Evolutionary conservation across 495 filamentous ascomycete species (phyloP), one percentile per base, ranked within the genome.

Genomic region (Penicillium bovifimosum): DNA sequence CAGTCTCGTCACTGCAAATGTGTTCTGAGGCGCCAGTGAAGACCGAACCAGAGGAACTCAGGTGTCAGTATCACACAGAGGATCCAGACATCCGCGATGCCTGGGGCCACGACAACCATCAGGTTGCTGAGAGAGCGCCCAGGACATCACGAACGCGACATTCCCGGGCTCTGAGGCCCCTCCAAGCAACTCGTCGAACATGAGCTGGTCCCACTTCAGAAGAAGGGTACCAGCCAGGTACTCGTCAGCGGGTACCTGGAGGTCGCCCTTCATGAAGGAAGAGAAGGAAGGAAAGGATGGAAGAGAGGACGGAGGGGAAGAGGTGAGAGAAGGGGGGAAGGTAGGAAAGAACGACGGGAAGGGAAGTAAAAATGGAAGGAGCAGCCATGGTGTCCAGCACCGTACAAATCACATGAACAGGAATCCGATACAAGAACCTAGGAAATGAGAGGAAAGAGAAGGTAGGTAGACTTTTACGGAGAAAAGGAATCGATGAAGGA

Each of bases 11-110:
- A n/a, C n/a, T n/a, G n/a, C n/a, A n/a, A n/a, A n/a, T n/a, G n/a
- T n/a, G n/a, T n/a, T n/a, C n/a, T n/a, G n/a, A n/a, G n/a, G n/a
- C n/a, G n/a, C n/a, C n/a, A n/a, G 54, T 56, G 43, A 1, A 56
- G 16, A 9, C 48, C 48, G 18, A 56, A 29, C 35, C 49, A 56
- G 27, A 39, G 2, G 31, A 48, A 47, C 17, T 56, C 49, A 29
- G 35, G 36, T 3, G 48, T 16, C 9, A 52, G 36, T 16, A 43
- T 17, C 5, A 56, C 24, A 44, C 43, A 43, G 9, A 52, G 42
- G 20, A 42, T 28, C 28, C 18, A 52, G 8, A 49, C 29, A 10
- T 52, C 10, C 6, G 34, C 18, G 9, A 8, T 28, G 20, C 35
- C 38, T 9, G 49, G 48, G 17, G 46, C 32, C 14, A 56, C 35